phyloP scores from a whole-genome alignment of 495 filamentous ascomycete species.

The Daldinia childiae region DNA sequence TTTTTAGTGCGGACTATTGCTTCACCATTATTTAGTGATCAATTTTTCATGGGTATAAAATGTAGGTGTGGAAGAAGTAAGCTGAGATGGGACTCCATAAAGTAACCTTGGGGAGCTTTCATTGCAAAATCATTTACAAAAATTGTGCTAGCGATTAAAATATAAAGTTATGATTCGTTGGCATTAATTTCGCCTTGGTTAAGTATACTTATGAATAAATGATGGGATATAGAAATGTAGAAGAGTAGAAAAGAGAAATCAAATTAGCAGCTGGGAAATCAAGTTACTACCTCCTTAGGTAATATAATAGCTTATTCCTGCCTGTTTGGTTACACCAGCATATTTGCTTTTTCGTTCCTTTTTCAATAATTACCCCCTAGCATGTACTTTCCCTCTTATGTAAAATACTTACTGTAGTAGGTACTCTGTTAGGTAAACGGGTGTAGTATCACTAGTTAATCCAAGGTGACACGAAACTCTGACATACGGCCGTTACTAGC shows the following conservation, averaged over 20 bases:
- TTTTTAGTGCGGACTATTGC: conserved; percentile 15
- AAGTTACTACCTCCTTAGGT: neutral
- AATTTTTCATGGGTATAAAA: neutral
- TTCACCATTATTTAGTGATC: neutral
- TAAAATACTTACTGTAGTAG: neutral
- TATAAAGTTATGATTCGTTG: neutral
- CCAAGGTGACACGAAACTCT: conserved; percentile 36
- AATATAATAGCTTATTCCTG: conserved; percentile 1
- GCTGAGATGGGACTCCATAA: neutral
- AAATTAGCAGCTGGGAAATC: neutral
- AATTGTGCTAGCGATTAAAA: neutral
- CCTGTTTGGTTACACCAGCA: conserved; percentile 21
- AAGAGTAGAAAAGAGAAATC: neutral
- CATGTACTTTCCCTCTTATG: conserved; percentile 16
- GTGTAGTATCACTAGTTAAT: conserved; percentile 12
- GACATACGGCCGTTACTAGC: conserved; percentile 35
- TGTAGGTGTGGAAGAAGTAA: conserved; percentile 4
- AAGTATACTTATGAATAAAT: neutral
- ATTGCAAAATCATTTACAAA: neutral
- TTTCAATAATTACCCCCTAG: neutral
- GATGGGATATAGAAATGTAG: neutral
- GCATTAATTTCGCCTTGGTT: neutral
- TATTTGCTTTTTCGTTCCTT: conserved; percentile 14
- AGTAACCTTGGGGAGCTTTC: neutral
- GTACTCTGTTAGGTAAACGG: neutral